Base-by-base conservation (phyloP, 176 grass and related monocot genomes). In the Oryza brachyantha region DNA sequence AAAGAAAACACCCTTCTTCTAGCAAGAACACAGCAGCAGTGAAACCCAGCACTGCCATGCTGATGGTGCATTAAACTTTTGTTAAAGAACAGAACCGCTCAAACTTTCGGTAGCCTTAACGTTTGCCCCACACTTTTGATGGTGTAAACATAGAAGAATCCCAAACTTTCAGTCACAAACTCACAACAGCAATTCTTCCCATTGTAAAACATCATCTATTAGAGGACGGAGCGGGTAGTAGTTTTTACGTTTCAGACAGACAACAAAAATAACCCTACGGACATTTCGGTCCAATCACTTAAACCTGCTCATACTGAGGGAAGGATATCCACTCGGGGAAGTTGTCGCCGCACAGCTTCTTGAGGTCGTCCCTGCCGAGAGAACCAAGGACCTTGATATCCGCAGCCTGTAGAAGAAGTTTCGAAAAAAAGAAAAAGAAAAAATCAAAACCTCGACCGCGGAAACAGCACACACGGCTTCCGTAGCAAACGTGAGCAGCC, bases 241-340 rank as follows among this genome's bases (percentile, higher is more conserved):
- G 35, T 66, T 78, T 37, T 54, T 17, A 28, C 35, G n/a, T n/a
- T n/a, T n/a, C n/a, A n/a, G 27, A 8, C 38, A 10, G 13, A 27
- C 0, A 59, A 59, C 25, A 22, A 42, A 42, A 41, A 41, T 59
- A 25, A 40, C 36, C 16, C 25, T 16, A 60, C 29, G 8, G 27
- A 39, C 45, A 58, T 7, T 73, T 72, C 59, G 14, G 67, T 67
- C 11, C 10, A 45, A 82, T 19, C 75, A 16, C n/a, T 2, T 52
- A 52, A 61, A 97, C 96, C 90, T 94, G 96, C 76, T 98, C 96
- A 37, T 79, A 98, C 66, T 74, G 75, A 36, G 96, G 96, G 81
- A 98, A 98, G 42, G 96, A 94, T 81, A 98, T 73, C 96, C 96
- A 98, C 79, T 93, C 90, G 39, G 96, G 96, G 59, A 88, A 93